Percentiles rank a stretch among this genome's conserved stretches.
Conservation (phyloP, 2,329 filamentous ascomycete species). For the Cordyceps farinosa region DNA sequence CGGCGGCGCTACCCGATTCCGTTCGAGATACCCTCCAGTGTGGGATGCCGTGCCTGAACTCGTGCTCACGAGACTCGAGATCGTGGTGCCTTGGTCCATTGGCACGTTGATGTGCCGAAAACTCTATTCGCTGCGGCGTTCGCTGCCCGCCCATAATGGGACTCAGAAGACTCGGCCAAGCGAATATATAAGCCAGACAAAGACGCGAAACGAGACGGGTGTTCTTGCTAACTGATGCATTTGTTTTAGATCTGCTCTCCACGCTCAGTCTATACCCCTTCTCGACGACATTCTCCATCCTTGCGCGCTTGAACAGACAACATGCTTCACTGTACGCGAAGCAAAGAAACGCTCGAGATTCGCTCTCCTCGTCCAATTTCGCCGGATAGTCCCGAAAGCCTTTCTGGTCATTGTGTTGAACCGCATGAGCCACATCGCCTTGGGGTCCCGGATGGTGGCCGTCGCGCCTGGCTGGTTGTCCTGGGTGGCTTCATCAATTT, state of each 20-base stretch:
- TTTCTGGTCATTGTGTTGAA: neutral
- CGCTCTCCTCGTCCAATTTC: slow-evolving; percentile 15
- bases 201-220: neutral
- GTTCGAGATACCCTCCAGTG: neutral
- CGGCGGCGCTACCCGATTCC: neutral
- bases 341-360: slow-evolving; percentile 2
- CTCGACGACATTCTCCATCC: neutral
- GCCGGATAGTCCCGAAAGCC: neutral
- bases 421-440: slow-evolving; percentile 3
- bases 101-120: neutral
- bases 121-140: neutral
- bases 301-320: neutral
- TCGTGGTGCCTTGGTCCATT: neutral
- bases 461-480: slow-evolving; percentile 31
- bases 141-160: neutral
- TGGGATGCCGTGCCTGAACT: neutral
- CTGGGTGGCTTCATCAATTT: slow-evolving; percentile 31
- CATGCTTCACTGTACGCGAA: neutral
- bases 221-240: neutral
- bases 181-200: neutral
- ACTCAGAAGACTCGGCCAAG: neutral
- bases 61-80: neutral
- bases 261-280: neutral
- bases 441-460: slow-evolving; percentile 26
- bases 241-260: neutral